Evolutionary conservation across 2,329 filamentous ascomycete species (phyloP), one percentile per base, ranked within the genome.

Genomic region (Botryotinia calthae): DNA sequence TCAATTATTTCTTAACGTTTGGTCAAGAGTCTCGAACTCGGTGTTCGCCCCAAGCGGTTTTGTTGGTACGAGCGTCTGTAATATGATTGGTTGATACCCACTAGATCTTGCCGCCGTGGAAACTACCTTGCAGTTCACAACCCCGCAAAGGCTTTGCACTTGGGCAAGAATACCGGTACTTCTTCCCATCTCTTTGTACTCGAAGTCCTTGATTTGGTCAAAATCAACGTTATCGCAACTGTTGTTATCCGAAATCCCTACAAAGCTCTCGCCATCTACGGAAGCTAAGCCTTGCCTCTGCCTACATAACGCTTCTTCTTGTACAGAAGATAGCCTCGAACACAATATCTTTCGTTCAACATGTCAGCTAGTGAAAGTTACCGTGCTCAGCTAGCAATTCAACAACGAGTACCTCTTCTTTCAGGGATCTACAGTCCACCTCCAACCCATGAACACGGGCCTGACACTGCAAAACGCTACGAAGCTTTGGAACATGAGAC

Each of bases 381-480:
- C 44, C 37, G 61, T 71, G 34, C 61, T 42, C 40, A 64, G 12
- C 37, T 28, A 51, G 62, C 46, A 54, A 46, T 34, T 22, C 46
- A 46, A 40, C 44, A 71, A 68, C 28, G 28, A 34, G n/a, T 42
- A 16, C 62, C 51, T 48, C 28, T 72, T 22, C 70, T 72, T 42
- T 72, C 62, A 20, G 63, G 28, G 25, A 37, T 67, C 20, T 72
- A 72, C 31, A 72, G 48, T 56, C 48, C 70, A 12, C 48, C 37
- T 40, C 37, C 63, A 34, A 56, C 63, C 5, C 48, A 58, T 59
- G 62, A 51, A 59, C 51, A 72, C 10, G 70, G 40, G 18, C 48
- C 70, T 31, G 51, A 68, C 18, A 61, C 70, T 10, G 46, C 62
- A 31, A 72, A 68, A 59, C 70, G 70, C 9, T 40, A 51, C 28